Evolutionary conservation across 139 green algal species (phyloP).

Genomic region (Nannochloris sp.): DNA sequence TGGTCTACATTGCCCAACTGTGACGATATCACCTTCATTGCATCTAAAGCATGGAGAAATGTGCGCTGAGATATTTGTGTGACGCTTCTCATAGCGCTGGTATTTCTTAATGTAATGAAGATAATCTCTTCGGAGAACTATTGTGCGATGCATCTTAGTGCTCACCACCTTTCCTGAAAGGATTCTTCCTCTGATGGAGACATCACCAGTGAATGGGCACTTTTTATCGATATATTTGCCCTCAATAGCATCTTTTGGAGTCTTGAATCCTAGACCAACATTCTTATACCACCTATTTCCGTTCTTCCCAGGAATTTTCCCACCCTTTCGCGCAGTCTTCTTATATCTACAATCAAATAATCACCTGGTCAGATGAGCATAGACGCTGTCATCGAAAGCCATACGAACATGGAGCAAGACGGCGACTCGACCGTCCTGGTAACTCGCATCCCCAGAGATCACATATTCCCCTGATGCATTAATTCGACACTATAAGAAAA

Average conservation of each 20-base stretch:
- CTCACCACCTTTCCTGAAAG: constrained; percentile 85
- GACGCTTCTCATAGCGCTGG: constrained; percentile 96
- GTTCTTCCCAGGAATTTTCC: constrained; percentile 68
- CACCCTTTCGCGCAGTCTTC: constrained; percentile 59
- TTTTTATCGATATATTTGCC: constrained; percentile 99
- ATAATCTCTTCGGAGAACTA: constrained; percentile 95
- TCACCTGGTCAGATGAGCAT: neutral
- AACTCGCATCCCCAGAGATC: no score
- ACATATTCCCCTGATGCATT: no score
- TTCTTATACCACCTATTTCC: constrained; percentile 89
- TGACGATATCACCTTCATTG: constrained; percentile 88
- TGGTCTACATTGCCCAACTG: constrained; percentile 94
- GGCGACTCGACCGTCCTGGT: neutral
- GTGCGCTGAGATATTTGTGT: constrained; percentile 93
- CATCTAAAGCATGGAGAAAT: constrained; percentile 92
- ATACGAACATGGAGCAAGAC: neutral
- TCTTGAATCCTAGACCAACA: constrained; percentile 97
- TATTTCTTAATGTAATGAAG: constrained; percentile 99
- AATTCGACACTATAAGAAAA: neutral
- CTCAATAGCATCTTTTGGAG: constrained; percentile 94
- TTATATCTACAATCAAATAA: constrained; percentile 37
- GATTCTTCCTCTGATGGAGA: constrained; percentile 96
- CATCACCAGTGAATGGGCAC: constrained; percentile 98
- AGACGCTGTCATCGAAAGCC: neutral
- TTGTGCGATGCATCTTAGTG: constrained; percentile 97